Conservation (phyloP, 2,329 filamentous ascomycete genomes). For the Colletotrichum cordylinicola region DNA sequence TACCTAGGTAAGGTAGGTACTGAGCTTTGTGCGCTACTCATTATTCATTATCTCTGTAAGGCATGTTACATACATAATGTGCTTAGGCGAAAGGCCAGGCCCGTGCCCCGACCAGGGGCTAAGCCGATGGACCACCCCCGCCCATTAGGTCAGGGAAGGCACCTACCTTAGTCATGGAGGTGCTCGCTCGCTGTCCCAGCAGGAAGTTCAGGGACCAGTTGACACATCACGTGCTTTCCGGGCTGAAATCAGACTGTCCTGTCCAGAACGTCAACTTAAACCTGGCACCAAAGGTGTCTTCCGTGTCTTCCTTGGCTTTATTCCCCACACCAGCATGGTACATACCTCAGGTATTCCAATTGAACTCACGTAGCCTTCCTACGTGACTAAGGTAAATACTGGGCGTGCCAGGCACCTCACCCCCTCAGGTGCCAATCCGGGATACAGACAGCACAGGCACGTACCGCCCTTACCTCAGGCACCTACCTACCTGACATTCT, state of each 20-base stretch:
- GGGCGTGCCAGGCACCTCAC: not conserved
- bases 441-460: not conserved
- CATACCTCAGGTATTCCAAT: not conserved
- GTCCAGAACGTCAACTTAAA: not conserved
- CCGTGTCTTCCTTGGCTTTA: not conserved
- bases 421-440: not conserved
- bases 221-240: not conserved
- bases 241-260: not conserved
- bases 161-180: not conserved
- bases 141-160: too few species aligned
- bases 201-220: not conserved
- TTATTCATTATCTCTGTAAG: not conserved
- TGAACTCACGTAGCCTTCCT: not conserved
- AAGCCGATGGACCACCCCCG: too few species aligned
- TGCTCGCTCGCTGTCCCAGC: not conserved
- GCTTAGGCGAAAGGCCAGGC: not conserved
- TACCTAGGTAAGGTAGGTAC: too few species aligned
- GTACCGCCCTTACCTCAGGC: not conserved
- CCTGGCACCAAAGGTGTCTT: not conserved
- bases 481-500: not conserved
- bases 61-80: not conserved
- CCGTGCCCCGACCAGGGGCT: not conserved
- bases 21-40: too few species aligned
- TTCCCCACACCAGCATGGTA: not conserved
- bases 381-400: not conserved